These are phyloP conservation scores for Dactylellina cionopaga DNA, from an alignment of 2,329 filamentous ascomycete genomes.

Conservation along the genomic window DNA sequence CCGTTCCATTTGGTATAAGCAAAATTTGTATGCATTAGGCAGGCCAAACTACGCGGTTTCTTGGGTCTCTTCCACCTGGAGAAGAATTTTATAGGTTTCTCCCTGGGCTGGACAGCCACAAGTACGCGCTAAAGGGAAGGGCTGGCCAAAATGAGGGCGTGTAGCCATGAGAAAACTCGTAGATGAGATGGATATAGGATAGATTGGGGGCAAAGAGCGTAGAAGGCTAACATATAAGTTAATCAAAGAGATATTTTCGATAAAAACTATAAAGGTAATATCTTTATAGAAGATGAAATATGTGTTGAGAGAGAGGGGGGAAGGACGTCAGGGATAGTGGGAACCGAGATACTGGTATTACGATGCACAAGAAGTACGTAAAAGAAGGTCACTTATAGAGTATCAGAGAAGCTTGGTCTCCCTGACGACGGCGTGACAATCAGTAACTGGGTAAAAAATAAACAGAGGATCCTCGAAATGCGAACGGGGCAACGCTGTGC, in stretches of 20 bases:
- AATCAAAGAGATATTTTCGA: background rate
- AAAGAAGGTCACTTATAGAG: too few species aligned
- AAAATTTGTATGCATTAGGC: constrained; percentile 4
- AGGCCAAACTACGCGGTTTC: background rate
- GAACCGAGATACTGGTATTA: too few species aligned
- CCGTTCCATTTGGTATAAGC: constrained; percentile 45
- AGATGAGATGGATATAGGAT: constrained; percentile 35
- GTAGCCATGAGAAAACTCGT: constrained; percentile 41
- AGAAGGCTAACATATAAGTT: constrained; percentile 6
- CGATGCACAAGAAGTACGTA: too few species aligned
- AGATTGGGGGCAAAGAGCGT: constrained; percentile 47
- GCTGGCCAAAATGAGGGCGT: constrained; percentile 17
- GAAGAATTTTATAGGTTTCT: constrained; percentile 24
- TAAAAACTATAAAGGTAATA: background rate
- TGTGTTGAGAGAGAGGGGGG: too few species aligned
- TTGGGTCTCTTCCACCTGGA: too few species aligned
- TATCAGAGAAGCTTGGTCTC: too few species aligned
- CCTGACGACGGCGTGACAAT: too few species aligned
- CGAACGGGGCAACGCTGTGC: too few species aligned
- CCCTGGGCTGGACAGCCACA: background rate
- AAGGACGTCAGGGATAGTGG: constrained; percentile 12
- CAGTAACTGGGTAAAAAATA: too few species aligned
- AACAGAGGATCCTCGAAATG: too few species aligned
- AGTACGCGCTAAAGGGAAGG: constrained; percentile 11
- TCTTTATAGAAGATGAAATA: background rate